These are phyloP conservation scores for Aphanomyces astaci DNA, from an alignment of 352 stramenopile genomes.

Conservation along the genomic window DNA sequence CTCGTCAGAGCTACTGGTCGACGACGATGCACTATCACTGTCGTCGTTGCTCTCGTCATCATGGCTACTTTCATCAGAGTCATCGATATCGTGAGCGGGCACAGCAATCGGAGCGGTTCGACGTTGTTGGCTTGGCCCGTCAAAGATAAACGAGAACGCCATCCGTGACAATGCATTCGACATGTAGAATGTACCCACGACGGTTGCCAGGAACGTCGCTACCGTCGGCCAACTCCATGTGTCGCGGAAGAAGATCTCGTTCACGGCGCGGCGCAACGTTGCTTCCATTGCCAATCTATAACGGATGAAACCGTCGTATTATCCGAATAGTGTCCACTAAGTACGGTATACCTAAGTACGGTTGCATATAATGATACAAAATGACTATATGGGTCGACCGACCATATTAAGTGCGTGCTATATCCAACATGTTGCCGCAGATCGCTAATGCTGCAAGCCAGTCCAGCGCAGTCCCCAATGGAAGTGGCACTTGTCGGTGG, in stretches of 20 bases:
- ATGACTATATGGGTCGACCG: too few species aligned
- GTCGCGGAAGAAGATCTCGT: conserved; percentile 19
- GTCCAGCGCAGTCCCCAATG: not conserved
- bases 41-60: not conserved
- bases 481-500: conserved; percentile 1
- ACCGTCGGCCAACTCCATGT: conserved; percentile 8
- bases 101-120: not conserved
- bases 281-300: conserved; percentile 5
- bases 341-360: not conserved
- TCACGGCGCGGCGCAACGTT: conserved; percentile 6
- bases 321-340: not conserved
- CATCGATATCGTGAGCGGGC: not conserved
- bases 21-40: not conserved
- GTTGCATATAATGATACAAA: too few species aligned
- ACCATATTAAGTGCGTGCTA: not conserved
- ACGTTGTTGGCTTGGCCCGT: not conserved
- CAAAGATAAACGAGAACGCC: not conserved
- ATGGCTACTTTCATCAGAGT: not conserved
- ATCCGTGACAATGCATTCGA: conserved; percentile 6
- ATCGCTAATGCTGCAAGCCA: not conserved
- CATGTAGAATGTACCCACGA: conserved; percentile 14
- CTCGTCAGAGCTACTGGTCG: not conserved
- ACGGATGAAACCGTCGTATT: not conserved
- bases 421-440: not conserved
- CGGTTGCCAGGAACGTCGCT: not conserved